Percentiles rank a stretch among this genome's conserved stretches.
Evolutionary conservation across 208 protist species (phyloP).

Genomic region (Trypanosoma congolense): DNA sequence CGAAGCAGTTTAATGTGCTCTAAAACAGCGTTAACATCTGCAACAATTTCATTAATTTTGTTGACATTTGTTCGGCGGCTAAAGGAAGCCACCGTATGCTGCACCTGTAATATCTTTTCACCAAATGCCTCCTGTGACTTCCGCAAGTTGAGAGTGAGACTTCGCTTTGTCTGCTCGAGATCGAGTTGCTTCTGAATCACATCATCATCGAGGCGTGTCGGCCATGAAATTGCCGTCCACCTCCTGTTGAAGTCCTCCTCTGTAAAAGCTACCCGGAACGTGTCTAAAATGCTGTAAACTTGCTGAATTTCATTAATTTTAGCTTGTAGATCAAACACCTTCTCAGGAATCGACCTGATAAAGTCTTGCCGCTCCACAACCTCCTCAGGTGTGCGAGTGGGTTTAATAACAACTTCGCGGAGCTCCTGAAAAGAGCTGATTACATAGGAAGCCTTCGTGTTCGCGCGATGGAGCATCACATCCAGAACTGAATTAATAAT

Average conservation of each 20-base stretch:
- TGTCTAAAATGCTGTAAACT: slow-evolving; percentile 87
- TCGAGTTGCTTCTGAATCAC: slow-evolving; percentile 88
- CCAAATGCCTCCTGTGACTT: slow-evolving; percentile 83
- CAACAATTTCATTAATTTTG: slow-evolving; percentile 85
- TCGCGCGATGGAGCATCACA: slow-evolving; percentile 68
- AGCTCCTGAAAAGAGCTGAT: slow-evolving; percentile 65
- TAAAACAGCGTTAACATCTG: slow-evolving; percentile 79
- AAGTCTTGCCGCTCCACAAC: slow-evolving; percentile 86
- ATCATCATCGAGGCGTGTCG: slow-evolving; percentile 80
- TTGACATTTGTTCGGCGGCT: slow-evolving; percentile 83
- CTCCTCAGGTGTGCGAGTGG: slow-evolving; percentile 85
- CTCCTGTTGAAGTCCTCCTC: slow-evolving; percentile 93
- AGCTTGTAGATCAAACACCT: slow-evolving; percentile 75
- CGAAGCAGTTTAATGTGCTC: slow-evolving; percentile 83
- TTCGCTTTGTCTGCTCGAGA: slow-evolving; percentile 89
- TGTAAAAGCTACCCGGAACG: slow-evolving; percentile 82
- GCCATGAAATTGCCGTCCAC: slow-evolving; percentile 90
- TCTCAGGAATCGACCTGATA: slow-evolving; percentile 86
- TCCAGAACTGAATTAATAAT: slow-evolving; percentile 56
- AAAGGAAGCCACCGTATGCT: slow-evolving; percentile 80
- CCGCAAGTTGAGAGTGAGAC: slow-evolving; percentile 76
- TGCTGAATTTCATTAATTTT: slow-evolving; percentile 70
- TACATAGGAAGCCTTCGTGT: slow-evolving; percentile 64
- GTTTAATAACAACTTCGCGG: slow-evolving; percentile 49
- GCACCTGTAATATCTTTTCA: slow-evolving; percentile 65